Percentiles rank a stretch among this genome's conserved stretches.
phyloP scores from a whole-genome alignment of 306 rosid species.

The Sesbania bispinosa region DNA sequence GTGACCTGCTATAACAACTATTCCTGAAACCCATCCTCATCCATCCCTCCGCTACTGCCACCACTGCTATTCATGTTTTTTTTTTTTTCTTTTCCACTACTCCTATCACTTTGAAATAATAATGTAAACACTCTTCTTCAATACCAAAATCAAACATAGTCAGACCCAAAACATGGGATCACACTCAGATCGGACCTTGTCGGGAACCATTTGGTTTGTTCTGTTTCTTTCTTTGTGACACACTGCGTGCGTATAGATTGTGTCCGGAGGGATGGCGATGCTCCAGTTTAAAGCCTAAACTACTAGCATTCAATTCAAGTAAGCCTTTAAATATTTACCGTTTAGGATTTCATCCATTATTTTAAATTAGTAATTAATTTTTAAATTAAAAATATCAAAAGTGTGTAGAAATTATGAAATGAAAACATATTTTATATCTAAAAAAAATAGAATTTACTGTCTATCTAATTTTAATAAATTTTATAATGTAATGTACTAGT shows the following conservation, averaged over 20 bases:
- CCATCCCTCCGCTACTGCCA: conserved; percentile 11
- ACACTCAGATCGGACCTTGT: neutral
- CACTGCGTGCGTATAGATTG: neutral
- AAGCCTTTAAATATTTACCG: neutral
- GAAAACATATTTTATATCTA: too few relatives aligned
- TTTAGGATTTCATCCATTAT: too few relatives aligned
- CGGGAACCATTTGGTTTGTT: neutral
- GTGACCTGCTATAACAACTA: conserved; percentile 33
- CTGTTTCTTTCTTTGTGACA: neutral
- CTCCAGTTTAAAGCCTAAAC: neutral
- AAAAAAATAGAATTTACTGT: too few relatives aligned
- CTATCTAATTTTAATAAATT: too few relatives aligned
- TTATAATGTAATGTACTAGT: too few relatives aligned
- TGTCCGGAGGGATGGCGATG: neutral
- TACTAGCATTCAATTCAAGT: neutral
- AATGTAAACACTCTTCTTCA: neutral
- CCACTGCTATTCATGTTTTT: conserved; percentile 28
- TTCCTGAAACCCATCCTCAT: conserved; percentile 35
- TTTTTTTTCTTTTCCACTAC: neutral
- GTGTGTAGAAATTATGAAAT: too few relatives aligned
- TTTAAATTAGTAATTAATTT: too few relatives aligned
- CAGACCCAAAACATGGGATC: neutral
- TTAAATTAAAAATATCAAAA: too few relatives aligned
- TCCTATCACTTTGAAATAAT: too few relatives aligned
- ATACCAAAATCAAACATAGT: conserved; percentile 12